Percentiles rank a stretch among this genome's conserved stretches.
Conservation (phyloP, 2,329 filamentous ascomycete species). For the Reticulascus tulasneorum region DNA sequence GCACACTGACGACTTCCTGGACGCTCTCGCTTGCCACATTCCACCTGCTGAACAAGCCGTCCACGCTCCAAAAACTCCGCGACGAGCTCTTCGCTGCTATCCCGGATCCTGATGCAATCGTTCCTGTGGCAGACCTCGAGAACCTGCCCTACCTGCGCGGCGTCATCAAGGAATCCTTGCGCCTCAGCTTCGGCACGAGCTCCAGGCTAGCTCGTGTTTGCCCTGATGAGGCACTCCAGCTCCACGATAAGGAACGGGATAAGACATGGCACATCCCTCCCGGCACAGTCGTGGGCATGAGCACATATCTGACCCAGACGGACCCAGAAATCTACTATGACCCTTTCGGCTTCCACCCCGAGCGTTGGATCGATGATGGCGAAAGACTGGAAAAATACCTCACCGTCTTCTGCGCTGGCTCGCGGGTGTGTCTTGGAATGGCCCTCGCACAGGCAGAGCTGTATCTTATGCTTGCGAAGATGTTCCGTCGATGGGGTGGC, state of each 20-base stretch:
- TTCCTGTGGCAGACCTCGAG: slow-evolving; percentile 25
- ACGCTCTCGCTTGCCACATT: slow-evolving; percentile 28
- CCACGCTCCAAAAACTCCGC: slow-evolving; percentile 25
- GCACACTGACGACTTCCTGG: slow-evolving; percentile 36
- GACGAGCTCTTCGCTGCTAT: slow-evolving; percentile 31
- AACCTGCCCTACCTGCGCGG: slow-evolving; percentile 41
- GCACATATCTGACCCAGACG: slow-evolving; percentile 30
- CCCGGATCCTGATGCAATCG: slow-evolving; percentile 22
- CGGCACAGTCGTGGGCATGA: slow-evolving; percentile 33
- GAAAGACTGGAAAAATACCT: slow-evolving; percentile 29
- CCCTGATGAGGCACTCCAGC: slow-evolving; percentile 29
- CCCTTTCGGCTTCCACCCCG: slow-evolving; percentile 27
- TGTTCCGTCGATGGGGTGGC: slow-evolving; percentile 34
- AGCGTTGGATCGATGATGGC: slow-evolving; percentile 30
- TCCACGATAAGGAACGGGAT: slow-evolving; percentile 22
- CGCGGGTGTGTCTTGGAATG: slow-evolving; percentile 31
- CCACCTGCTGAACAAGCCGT: slow-evolving; percentile 28
- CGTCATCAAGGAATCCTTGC: slow-evolving; percentile 48
- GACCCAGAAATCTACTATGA: slow-evolving; percentile 28
- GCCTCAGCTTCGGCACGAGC: slow-evolving; percentile 44
- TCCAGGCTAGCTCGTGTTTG: slow-evolving; percentile 45
- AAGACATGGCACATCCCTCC: slow-evolving; percentile 26
- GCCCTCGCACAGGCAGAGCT: slow-evolving; percentile 34
- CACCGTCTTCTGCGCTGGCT: slow-evolving; percentile 30
- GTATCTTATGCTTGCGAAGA: slow-evolving; percentile 30